A percentile compares a stretch with the other conserved stretches of the same genome.
phyloP scores from a whole-genome alignment of 1,284 basidiomycete genomes.

The Pyrrhoderma lamaoense region DNA sequence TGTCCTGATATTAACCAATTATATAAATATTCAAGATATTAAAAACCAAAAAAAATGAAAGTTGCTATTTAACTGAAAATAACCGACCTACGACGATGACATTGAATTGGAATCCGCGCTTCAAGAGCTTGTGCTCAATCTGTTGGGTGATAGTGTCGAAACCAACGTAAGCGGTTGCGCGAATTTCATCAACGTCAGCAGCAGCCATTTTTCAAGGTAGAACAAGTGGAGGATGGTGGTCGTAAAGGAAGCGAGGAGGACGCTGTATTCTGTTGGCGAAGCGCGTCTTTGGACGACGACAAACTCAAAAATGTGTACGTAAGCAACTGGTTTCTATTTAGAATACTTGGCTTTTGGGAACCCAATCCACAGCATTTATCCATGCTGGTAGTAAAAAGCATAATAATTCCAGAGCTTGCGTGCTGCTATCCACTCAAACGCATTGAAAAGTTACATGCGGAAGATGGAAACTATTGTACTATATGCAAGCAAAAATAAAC shows the following conservation, averaged over 20 bases:
- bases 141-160: slow-evolving; percentile 96
- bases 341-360: background rate
- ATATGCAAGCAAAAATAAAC: too few relatives aligned
- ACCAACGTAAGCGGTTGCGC: slow-evolving; percentile 84
- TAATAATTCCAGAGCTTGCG: too few relatives aligned
- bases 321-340: slow-evolving; percentile 1
- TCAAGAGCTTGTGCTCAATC: slow-evolving; percentile 98
- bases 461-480: too few relatives aligned
- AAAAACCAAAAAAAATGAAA: slow-evolving; percentile 1
- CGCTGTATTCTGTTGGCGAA: background rate
- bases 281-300: slow-evolving; percentile 3
- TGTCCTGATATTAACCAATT: slow-evolving; percentile 52
- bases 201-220: slow-evolving; percentile 32
- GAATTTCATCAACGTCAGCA: slow-evolving; percentile 63
- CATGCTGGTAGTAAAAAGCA: too few relatives aligned
- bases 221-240: background rate
- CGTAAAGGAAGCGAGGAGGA: slow-evolving; percentile 6
- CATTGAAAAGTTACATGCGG: too few relatives aligned
- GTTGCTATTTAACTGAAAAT: background rate
- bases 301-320: slow-evolving; percentile 11
- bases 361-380: background rate
- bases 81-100: slow-evolving; percentile 87
- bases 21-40: background rate
- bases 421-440: too few relatives aligned
- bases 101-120: slow-evolving; percentile 99